Base-by-base conservation (phyloP, 2,329 filamentous ascomycete species). In the Botrytis fragariae region DNA sequence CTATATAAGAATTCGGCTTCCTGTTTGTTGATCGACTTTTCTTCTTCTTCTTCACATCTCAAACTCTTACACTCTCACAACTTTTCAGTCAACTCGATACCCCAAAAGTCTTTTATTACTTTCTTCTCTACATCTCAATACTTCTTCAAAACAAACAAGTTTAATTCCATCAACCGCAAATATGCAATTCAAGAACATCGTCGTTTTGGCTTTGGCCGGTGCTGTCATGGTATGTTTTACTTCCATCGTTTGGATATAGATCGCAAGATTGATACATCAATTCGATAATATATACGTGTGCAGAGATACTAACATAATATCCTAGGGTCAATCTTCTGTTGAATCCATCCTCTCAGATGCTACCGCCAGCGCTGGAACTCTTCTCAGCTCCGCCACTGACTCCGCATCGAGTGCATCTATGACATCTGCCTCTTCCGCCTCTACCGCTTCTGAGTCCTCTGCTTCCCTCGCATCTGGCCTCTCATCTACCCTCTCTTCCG, bases 171-270 rank as follows among this genome's bases (percentile, higher is more conserved):
- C 63, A 35, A 67, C 62, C 70, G 62, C 70, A 68, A 72, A 74
- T n/a, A 80, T 80, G 78, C 78, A 80, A 75, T 77, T 79, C 76
- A 79, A 78, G 74, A 78, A 77, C 72, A 18, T 76, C 45, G 25
- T 76, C 73, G 65, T 80, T 64, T 73, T 79, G 74, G 78, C 78
- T 74, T 72, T 79, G 60, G 77, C 76, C 76, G 74, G 75, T 39
- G 65, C 74, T 37, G 77, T 76, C 63, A 62, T 74, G 54, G 78
- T 78, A 75, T 44, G 74, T 10, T 5, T 74, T 54, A 7, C 59
- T n/a, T 71, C 35, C 45, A 16, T 8, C 35, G 12, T 20, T 37
- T 14, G 20, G 16, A 29, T 29, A 29, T 29, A 9, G 16, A 42
- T 32, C 20, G 12, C 29, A 0, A 16, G n/a, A 29, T 57, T 12